Conservation (phyloP, 192 early-diverging fungal species). For the Coemansia sp. region DNA sequence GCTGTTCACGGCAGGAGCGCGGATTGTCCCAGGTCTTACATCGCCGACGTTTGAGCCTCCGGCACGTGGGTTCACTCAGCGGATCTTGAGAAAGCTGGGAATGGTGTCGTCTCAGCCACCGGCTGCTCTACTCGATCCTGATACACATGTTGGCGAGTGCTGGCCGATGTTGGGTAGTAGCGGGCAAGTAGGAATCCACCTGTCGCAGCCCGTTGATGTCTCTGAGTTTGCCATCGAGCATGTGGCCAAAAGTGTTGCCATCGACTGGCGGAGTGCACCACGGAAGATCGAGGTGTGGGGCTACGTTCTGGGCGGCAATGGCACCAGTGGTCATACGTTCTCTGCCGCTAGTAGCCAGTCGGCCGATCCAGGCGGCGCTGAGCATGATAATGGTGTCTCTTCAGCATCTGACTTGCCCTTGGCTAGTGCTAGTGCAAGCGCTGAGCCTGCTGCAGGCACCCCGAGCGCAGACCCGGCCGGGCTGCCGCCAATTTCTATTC, state of each 20-base stretch:
- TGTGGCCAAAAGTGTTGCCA: constrained; percentile 57
- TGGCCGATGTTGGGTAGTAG: constrained; percentile 67
- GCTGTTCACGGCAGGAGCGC: constrained; percentile 60
- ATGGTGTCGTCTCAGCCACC: constrained; percentile 45
- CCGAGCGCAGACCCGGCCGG: not conserved
- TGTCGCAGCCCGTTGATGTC: constrained; percentile 59
- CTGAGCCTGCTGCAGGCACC: not conserved
- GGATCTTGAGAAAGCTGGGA: constrained; percentile 26
- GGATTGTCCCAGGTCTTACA: constrained; percentile 62
- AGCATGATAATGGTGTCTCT: not conserved
- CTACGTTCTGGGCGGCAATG: constrained; percentile 26
- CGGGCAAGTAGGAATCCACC: constrained; percentile 62
- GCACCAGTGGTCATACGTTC: not conserved
- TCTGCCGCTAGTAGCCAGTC: not conserved
- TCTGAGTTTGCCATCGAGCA: constrained; percentile 69
- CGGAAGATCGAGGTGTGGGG: constrained; percentile 67
- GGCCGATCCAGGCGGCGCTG: not conserved
- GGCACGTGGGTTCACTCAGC: constrained; percentile 15
- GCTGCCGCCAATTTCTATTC: constrained; percentile 12
- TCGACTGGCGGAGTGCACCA: constrained; percentile 63
- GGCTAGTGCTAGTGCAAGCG: not conserved
- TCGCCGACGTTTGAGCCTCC: constrained; percentile 57
- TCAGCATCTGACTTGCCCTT: not conserved
- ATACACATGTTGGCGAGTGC: constrained; percentile 66
- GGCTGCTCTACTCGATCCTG: constrained; percentile 39